Evolutionary conservation across 257 asterid species (phyloP), one percentile per base, ranked within the genome.

Genomic region (Penstemon barbatus): DNA sequence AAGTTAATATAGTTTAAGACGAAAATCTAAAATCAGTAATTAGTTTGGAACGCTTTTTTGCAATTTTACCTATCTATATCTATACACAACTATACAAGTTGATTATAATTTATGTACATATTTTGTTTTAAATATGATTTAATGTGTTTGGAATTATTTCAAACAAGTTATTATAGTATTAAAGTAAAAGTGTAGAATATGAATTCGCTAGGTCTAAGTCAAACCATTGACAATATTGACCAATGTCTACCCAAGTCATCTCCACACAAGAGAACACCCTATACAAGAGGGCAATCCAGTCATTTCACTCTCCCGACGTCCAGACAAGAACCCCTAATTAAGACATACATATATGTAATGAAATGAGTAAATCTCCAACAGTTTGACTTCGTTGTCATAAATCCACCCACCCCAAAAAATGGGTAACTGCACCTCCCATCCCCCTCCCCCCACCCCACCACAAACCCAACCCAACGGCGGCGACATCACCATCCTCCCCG

Each of bases 361-460:
- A 1, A 1, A 1, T 25, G 33, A 1, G 33, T 25, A 2, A 25
- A 0, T 36, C 71, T 46, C 37, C 15, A 38, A 73, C 59, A 41
- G 63, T 73, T 74, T 83, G 85, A 83, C 95, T 81, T 66, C 9
- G 8, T 10, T 61, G 78, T 78, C 80, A 3, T 64, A 51, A 68
- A 41, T n/a, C 74, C 68, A 38, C 66, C 9, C 60, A 61, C 54
- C 54, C 18, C 18, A 49, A 12, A 63, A 70, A 5, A 89, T 89
- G 95, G 96, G 95, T 40, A 85, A 84, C 86, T 71, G 96, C 74
- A 79, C 73, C 78, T 64, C 80, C 77, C 55, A 71, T 78, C 56
- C 58, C 48, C 65, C 60, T 3, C 49, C 74, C 68, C 48, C 71
- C 79, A 37, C 50, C 51, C 71, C 69, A 2, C 57, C 60, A 2